Conservation (phyloP, 768 basidiomycete species). For the Mrakia gelida region DNA sequence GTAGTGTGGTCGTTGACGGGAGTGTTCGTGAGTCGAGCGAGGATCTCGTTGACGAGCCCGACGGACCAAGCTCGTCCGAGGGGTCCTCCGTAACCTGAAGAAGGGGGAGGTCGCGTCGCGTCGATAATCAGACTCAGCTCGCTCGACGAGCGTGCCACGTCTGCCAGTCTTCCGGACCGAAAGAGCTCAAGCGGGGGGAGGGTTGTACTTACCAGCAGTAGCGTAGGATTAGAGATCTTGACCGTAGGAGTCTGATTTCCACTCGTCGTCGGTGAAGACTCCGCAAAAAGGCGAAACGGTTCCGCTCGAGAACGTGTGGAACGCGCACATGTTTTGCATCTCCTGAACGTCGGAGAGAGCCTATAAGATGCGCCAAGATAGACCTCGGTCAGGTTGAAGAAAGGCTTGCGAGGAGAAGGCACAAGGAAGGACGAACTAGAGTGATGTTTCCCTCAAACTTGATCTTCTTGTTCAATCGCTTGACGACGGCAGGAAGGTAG, state of each 20-base stretch:
- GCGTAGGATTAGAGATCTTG: constrained; percentile 45
- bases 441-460: neutral
- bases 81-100: constrained; percentile 31
- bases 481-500: neutral
- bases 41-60: constrained; percentile 75
- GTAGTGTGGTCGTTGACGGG: constrained; percentile 67
- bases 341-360: constrained; percentile 63
- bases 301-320: constrained; percentile 51
- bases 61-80: neutral
- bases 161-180: constrained; percentile 29
- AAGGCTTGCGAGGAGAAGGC: no score
- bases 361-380: neutral
- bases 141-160: neutral
- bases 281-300: constrained; percentile 63
- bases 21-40: constrained; percentile 64
- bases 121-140: constrained; percentile 34
- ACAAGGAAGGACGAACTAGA: no score
- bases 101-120: constrained; percentile 45
- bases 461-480: neutral
- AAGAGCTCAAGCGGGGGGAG: neutral
- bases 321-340: constrained; percentile 63
- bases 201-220: constrained; percentile 34
- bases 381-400: no score
- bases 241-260: constrained; percentile 89
- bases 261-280: constrained; percentile 84